Base-by-base conservation (phyloP, 2,329 filamentous ascomycete species). In the Calonectria crousiana region DNA sequence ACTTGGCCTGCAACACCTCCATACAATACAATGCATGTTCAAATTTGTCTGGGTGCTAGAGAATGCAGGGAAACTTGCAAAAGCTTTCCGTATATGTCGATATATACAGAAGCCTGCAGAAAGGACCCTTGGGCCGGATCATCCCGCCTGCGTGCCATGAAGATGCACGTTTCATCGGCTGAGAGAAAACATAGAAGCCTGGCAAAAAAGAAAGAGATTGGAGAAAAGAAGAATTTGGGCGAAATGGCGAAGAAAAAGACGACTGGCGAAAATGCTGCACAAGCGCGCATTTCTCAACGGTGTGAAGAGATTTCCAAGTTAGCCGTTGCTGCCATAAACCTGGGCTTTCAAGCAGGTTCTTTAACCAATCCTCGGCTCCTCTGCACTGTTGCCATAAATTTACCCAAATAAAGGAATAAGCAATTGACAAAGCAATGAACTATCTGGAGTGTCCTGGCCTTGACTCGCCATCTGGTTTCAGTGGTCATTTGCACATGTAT, bases 51-150 rank as follows among this genome's bases (percentile, higher is more conserved):
- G 13, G 11, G 14, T 13, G 34, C 11, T 60, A 13, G 23, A 60
- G n/a, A 1, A 0, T 1, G 5, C 8, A 16, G 6, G 14, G 14
- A 28, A 60, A 20, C 4, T 41, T 11, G 6, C 0, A 2, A 28
- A 41, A 2, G 56, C 56, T 28, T 23, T 38, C 10, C 5, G 56
- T 14, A 16, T 60, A 4, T 8, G 38, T n/a, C 32, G 14, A 41
- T 60, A 13, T 6, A 13, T n/a, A 18, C 56, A 38, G 6, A 60
- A 28, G 11, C 6, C 28, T 4, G 16, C n/a, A 18, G 56, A 60
- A 20, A 20, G 14, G 13, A 5, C 26, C 6, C 6, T 60, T 18
- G 13, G 6, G 23, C 6, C 34, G 5, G 5, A 10, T 18, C 34
- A 41, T 28, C 23, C 34, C 3, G 16, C 2, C 4, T 26, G 16